These are phyloP conservation scores for Mycothermus thermophilus DNA, from an alignment of 495 filamentous ascomycete genomes.

Conservation along the genomic window DNA sequence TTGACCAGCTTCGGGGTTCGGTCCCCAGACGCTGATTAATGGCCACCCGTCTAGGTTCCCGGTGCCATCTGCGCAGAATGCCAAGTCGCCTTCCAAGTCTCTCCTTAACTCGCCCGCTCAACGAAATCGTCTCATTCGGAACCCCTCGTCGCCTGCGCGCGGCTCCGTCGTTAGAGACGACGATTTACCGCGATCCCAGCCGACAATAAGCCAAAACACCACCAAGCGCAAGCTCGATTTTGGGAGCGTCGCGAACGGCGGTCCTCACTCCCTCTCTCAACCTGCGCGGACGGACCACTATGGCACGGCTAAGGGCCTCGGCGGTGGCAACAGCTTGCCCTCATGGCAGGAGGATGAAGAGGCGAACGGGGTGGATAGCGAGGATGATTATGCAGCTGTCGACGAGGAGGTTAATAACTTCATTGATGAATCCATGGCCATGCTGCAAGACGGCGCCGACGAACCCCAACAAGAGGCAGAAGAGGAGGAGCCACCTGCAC, in stretches of 20 bases:
- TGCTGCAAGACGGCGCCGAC: slow-evolving; percentile 19
- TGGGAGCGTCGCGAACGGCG: slow-evolving; percentile 10
- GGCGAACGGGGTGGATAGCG: slow-evolving; percentile 15
- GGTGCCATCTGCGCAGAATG: slow-evolving; percentile 31
- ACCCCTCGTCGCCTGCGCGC: slow-evolving; percentile 23
- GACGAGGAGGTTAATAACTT: slow-evolving; percentile 12
- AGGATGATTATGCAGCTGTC: slow-evolving; percentile 9
- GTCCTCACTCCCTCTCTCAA: slow-evolving; percentile 15
- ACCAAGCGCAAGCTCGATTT: slow-evolving; percentile 30
- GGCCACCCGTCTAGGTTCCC: slow-evolving; percentile 28
- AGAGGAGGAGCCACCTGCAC: slow-evolving; percentile 14
- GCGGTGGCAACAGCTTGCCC: slow-evolving; percentile 7
- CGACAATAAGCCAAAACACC: slow-evolving; percentile 2
- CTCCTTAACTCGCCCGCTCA: slow-evolving; percentile 42
- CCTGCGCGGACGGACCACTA: not conserved
- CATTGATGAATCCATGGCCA: slow-evolving; percentile 25
- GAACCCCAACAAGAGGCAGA: slow-evolving; percentile 15
- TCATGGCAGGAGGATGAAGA: slow-evolving; percentile 12
- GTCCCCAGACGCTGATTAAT: slow-evolving; percentile 18
- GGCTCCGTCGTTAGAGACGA: slow-evolving; percentile 5
- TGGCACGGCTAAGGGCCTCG: not conserved
- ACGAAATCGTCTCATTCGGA: slow-evolving; percentile 31
- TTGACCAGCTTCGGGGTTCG: slow-evolving; percentile 15
- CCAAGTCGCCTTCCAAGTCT: slow-evolving; percentile 42
- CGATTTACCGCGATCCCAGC: too few species aligned